Conservation (phyloP, 768 basidiomycete genomes). For the Pisolithus microcarpus region DNA sequence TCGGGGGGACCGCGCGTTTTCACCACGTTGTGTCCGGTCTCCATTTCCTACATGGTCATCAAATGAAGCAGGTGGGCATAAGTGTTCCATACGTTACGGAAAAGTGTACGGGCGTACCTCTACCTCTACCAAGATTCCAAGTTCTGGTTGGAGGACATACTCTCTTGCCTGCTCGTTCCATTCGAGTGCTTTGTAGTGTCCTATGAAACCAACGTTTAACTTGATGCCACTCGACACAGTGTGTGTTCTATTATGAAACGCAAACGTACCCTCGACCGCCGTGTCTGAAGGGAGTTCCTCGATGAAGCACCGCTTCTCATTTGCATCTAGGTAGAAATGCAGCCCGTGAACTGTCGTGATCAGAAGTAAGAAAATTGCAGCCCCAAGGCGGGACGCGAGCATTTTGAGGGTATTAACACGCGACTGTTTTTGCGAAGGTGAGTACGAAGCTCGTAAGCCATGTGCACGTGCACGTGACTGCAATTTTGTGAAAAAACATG, state of each 20-base stretch:
- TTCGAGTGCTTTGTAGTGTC: slow-evolving; percentile 88
- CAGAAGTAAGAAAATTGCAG: slow-evolving; percentile 27
- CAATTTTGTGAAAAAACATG: too few species aligned
- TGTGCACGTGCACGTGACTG: background rate
- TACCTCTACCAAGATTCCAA: slow-evolving; percentile 89
- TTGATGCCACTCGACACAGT: background rate
- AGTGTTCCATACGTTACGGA: background rate
- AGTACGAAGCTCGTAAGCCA: background rate
- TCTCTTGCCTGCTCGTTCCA: slow-evolving; percentile 70
- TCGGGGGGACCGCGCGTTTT: slow-evolving; percentile 87
- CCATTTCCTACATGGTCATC: slow-evolving; percentile 61
- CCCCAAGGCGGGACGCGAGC: slow-evolving; percentile 17
- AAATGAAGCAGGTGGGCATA: background rate
- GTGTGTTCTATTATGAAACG: background rate
- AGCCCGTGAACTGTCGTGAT: slow-evolving; percentile 58
- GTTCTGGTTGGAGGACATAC: slow-evolving; percentile 64
- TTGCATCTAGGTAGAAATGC: slow-evolving; percentile 95
- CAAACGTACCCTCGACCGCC: slow-evolving; percentile 79
- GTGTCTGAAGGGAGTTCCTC: slow-evolving; percentile 94
- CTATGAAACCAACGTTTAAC: slow-evolving; percentile 36
- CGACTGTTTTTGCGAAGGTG: background rate
- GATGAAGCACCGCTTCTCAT: slow-evolving; percentile 90
- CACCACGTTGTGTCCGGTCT: slow-evolving; percentile 72
- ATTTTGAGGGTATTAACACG: slow-evolving; percentile 15
- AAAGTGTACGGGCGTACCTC: slow-evolving; percentile 47